Percentiles rank a stretch among this genome's conserved stretches.
phyloP scores from a whole-genome alignment of 257 asterid species.

The Solanum ossicruentum region DNA sequence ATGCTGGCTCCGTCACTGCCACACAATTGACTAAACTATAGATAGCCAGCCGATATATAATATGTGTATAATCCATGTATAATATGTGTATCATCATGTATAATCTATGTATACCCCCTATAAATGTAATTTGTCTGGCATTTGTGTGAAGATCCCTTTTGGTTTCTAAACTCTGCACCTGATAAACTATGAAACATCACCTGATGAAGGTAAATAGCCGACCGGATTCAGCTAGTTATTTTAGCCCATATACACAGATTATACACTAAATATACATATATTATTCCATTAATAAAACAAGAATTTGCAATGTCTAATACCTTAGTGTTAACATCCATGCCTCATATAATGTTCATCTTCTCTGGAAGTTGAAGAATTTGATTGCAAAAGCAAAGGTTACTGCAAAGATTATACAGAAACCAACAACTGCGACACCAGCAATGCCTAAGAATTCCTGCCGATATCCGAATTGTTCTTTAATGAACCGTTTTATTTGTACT shows the following conservation, averaged over 20 bases:
- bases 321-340: background rate
- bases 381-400: constrained; percentile 60
- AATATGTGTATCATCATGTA: too few relatives aligned
- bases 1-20: too few relatives aligned
- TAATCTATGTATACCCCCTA: background rate
- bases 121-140: background rate
- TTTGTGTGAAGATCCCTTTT: background rate
- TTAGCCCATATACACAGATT: background rate
- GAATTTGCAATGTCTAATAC: background rate
- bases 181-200: background rate
- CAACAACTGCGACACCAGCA: constrained; percentile 46
- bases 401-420: constrained; percentile 55
- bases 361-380: constrained; percentile 65
- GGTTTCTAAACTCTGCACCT: background rate
- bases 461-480: constrained; percentile 52
- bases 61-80: too few relatives aligned
- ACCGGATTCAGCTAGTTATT: background rate
- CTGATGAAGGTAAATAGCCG: background rate
- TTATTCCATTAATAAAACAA: background rate
- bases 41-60: too few relatives aligned
- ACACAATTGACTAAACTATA: too few relatives aligned
- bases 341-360: constrained; percentile 24
- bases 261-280: background rate
- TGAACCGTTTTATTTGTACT: constrained; percentile 39
- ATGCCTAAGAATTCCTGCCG: constrained; percentile 53